Percentiles rank a stretch among this genome's conserved stretches.
phyloP scores from a whole-genome alignment of 805 yeast species.

The Wickerhamomyces queroliae region DNA sequence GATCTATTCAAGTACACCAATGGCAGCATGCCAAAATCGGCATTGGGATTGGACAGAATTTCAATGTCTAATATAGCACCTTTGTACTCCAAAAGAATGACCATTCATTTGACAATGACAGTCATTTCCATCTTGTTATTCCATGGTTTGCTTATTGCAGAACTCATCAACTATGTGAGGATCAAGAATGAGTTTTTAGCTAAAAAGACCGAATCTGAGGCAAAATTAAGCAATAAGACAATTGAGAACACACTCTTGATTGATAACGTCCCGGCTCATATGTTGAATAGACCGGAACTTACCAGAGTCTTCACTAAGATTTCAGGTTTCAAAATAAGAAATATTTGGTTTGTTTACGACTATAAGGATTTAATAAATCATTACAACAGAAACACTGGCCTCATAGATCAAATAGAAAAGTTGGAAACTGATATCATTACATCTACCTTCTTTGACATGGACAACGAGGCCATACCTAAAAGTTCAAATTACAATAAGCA shows the following conservation, averaged over 20 bases:
- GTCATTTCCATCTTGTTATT: slow-evolving; percentile 48
- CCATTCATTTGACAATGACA: slow-evolving; percentile 60
- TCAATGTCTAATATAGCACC: slow-evolving; percentile 68
- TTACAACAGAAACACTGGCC: slow-evolving; percentile 23
- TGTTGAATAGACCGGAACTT: slow-evolving; percentile 17
- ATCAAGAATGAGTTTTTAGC: slow-evolving; percentile 40
- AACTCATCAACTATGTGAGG: slow-evolving; percentile 44
- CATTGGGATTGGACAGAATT: slow-evolving; percentile 54
- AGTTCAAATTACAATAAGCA: slow-evolving; percentile 1
- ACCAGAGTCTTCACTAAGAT: slow-evolving; percentile 20
- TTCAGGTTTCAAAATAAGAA: slow-evolving; percentile 43
- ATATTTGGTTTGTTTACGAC: slow-evolving; percentile 55
- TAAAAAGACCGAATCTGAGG: slow-evolving; percentile 15
- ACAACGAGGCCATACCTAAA: not conserved
- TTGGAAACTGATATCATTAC: slow-evolving; percentile 30
- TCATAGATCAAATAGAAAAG: slow-evolving; percentile 32
- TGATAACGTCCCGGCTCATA: slow-evolving; percentile 37
- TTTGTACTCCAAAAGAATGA: slow-evolving; percentile 39
- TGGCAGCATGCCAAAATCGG: slow-evolving; percentile 17
- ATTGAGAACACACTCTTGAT: slow-evolving; percentile 32
- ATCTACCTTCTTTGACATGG: slow-evolving; percentile 6
- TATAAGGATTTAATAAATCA: slow-evolving; percentile 30
- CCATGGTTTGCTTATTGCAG: slow-evolving; percentile 50
- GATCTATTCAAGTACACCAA: slow-evolving; percentile 17
- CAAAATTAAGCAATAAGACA: slow-evolving; percentile 17